A percentile compares a stretch with the other conserved stretches of the same genome.
Conservation (phyloP, 1,139 yeast species). For the Protomyces lactucae-debilis region DNA sequence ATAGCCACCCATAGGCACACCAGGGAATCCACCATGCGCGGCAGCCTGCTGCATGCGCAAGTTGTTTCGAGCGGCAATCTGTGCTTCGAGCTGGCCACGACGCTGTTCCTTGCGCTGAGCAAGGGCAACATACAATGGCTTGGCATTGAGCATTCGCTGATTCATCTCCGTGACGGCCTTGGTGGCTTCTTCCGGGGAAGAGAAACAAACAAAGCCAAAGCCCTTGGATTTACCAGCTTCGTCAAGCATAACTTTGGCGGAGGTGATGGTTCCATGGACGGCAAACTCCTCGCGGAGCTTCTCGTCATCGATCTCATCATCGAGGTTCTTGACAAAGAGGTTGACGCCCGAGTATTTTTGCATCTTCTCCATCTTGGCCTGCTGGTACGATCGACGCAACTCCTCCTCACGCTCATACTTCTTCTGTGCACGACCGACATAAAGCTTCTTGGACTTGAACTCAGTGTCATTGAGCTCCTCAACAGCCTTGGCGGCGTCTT, state of each 20-base stretch:
- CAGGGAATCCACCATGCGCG: slow-evolving; percentile 52
- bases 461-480: slow-evolving; percentile 88
- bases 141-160: slow-evolving; percentile 91
- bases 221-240: slow-evolving; percentile 95
- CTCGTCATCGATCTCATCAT: slow-evolving; percentile 87
- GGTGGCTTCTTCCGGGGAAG: slow-evolving; percentile 97
- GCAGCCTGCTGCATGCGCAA: slow-evolving; percentile 93
- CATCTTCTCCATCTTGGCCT: slow-evolving; percentile 84
- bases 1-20: slow-evolving; percentile 62
- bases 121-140: slow-evolving; percentile 96
- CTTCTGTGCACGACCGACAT: slow-evolving; percentile 99
- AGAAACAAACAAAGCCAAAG: slow-evolving; percentile 97
- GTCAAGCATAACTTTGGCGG: slow-evolving; percentile 82
- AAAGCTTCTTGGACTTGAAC: slow-evolving; percentile 75
- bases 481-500: slow-evolving; percentile 84
- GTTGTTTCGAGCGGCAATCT: slow-evolving; percentile 96
- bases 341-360: slow-evolving; percentile 97
- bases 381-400: slow-evolving; percentile 91
- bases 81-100: slow-evolving; percentile 95
- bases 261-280: slow-evolving; percentile 90
- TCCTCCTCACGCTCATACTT: slow-evolving; percentile 97
- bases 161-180: slow-evolving; percentile 98
- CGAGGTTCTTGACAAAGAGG: slow-evolving; percentile 93
- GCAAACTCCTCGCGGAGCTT: slow-evolving; percentile 86
- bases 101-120: slow-evolving; percentile 99